These are phyloP conservation scores for Lipomyces spencermartinsiae DNA, from an alignment of 805 yeast genomes.

Conservation along the genomic window DNA sequence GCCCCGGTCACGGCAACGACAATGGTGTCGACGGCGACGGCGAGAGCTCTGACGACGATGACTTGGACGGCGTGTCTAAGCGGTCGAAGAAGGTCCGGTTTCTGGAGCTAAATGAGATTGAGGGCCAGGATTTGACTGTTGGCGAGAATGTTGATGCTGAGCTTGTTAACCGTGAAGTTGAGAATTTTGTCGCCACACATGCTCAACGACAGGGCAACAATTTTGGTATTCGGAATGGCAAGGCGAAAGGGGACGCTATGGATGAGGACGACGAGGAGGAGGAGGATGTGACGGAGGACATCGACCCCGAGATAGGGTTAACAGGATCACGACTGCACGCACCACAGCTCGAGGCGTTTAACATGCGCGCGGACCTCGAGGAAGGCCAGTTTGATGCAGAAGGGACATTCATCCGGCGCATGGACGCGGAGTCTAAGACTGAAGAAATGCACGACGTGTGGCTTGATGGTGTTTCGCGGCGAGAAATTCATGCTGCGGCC, in stretches of 20 bases:
- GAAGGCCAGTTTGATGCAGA: conserved; percentile 66
- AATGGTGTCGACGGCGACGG: conserved; percentile 40
- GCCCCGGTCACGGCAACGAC: conserved; percentile 41
- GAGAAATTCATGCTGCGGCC: conserved; percentile 50
- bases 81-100: conserved; percentile 39
- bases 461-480: conserved; percentile 48
- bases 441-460: conserved; percentile 51
- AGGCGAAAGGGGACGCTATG: not conserved
- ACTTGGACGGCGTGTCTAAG: conserved; percentile 41
- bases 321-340: conserved; percentile 33
- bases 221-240: not conserved
- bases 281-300: conserved; percentile 23
- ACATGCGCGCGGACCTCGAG: conserved; percentile 60
- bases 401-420: conserved; percentile 61
- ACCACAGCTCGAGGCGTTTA: conserved; percentile 67
- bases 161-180: conserved; percentile 33
- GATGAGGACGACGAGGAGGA: conserved; percentile 32
- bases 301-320: conserved; percentile 36
- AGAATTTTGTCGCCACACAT: conserved; percentile 26
- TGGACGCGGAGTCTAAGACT: conserved; percentile 41
- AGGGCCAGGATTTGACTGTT: conserved; percentile 40
- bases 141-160: conserved; percentile 19
- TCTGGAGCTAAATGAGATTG: conserved; percentile 51
- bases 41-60: conserved; percentile 37
- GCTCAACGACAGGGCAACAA: conserved; percentile 33